Conservation (phyloP, 805 yeast genomes). For the Ogataea thermomethanolica region DNA sequence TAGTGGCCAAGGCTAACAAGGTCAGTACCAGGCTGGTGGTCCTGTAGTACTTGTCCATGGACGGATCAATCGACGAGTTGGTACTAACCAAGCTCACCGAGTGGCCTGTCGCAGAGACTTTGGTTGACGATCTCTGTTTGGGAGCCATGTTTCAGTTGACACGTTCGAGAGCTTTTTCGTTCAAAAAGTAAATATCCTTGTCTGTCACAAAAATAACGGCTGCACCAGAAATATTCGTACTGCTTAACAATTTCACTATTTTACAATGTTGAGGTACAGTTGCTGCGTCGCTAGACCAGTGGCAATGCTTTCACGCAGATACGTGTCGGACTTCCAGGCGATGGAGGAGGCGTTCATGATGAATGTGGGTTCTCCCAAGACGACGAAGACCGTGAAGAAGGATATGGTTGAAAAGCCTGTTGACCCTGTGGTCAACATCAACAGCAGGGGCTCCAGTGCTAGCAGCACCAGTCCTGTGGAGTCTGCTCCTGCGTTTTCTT, state of each 20-base stretch:
- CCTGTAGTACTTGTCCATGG: constrained; percentile 29
- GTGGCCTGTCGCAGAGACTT: constrained; percentile 1
- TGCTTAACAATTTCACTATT: not conserved
- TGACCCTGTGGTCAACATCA: constrained; percentile 23
- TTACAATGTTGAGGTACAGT: not conserved
- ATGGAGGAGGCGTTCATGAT: constrained; percentile 32
- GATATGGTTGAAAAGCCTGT: constrained; percentile 1
- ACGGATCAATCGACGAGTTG: constrained; percentile 24
- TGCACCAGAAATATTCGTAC: not conserved
- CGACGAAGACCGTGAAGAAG: constrained; percentile 4
- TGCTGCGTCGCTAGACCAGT: not conserved
- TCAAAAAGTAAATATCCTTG: not conserved
- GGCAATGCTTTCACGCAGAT: constrained; percentile 3
- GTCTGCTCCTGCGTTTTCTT: not conserved
- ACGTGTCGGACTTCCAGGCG: constrained; percentile 22
- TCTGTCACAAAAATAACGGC: constrained; percentile 5
- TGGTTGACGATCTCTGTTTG: constrained; percentile 17
- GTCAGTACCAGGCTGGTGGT: constrained; percentile 39
- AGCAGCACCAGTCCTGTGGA: not conserved
- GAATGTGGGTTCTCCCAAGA: constrained; percentile 5
- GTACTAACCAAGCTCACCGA: not conserved
- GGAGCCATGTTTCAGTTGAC: constrained; percentile 22
- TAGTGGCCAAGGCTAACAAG: constrained; percentile 41
- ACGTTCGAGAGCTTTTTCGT: constrained; percentile 3
- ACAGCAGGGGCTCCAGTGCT: constrained; percentile 14